Evolutionary conservation across 2,329 filamentous ascomycete species (phyloP), one percentile per base, ranked within the genome.

Genomic region (Aspergillus sergii): DNA sequence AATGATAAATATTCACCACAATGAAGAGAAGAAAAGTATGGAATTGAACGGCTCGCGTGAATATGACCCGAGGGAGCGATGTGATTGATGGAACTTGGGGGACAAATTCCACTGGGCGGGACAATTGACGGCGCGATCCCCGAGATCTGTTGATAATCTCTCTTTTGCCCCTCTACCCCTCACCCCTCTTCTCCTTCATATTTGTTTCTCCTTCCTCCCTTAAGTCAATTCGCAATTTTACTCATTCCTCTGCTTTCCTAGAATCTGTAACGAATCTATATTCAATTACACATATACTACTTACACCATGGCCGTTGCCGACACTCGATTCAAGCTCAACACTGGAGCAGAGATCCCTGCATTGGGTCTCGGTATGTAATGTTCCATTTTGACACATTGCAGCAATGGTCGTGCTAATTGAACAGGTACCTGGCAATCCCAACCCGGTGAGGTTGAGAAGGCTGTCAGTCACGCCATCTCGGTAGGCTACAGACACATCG

Each of bases 351-450:
- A 86, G 66, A 90, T 91, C 65, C 88, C 88, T 56, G 85, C 88
- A 45, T 75, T 91, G 23, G 88, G 87, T 58, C 82, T 90, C 34
- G 88, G 86, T 88, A 79, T 54, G 81, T 70, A 23, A 1, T 19
- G 7, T 21, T 55, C n/a, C 30, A 39, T 10, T 39, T 12, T 21
- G 11, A 9, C 11, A 34, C 10, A 23, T 26, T 55, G 32, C 11
- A 55, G n/a, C 21, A n/a, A 51, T 32, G 9, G 28, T 19, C 4
- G 14, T 36, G 32, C 21, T 55, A n/a, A 55, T 19, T 36, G 32
- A 32, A 14, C 56, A 88, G 87, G 88, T 70, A 90, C 88, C 66
- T 90, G 88, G 88, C 87, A 90, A 76, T 84, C 86, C 10, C 80
- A 80, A 3, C 82, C 85, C 0, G 87, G 86, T 51, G 81, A 88